These are phyloP conservation scores for Lentinula novae-zelandiae DNA, from an alignment of 1,284 basidiomycete genomes.

Conservation along the genomic window DNA sequence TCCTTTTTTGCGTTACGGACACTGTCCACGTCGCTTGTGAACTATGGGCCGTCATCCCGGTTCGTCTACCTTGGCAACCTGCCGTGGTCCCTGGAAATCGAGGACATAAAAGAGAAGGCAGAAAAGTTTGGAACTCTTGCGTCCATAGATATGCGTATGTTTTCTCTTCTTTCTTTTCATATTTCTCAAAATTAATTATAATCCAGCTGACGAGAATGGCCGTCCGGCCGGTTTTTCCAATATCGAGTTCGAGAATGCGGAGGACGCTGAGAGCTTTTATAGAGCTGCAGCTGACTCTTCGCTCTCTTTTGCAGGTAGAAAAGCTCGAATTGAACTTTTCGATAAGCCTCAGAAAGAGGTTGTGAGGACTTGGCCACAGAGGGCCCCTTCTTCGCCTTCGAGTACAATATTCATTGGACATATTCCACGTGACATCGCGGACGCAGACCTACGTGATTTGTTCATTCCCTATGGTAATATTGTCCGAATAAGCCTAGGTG, in stretches of 20 bases:
- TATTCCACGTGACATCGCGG: conserved; percentile 37
- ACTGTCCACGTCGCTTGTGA: conserved; percentile 1
- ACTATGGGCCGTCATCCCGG: not conserved
- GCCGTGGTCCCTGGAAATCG: conserved; percentile 3
- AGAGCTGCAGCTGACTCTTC: not conserved
- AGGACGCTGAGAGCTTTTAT: conserved; percentile 4
- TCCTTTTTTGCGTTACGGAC: not conserved
- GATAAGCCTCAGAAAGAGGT: conserved; percentile 1
- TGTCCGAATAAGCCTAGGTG: not conserved
- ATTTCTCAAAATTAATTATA: not conserved
- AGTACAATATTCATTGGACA: conserved; percentile 41
- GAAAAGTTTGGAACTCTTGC: conserved; percentile 7
- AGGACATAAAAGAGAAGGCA: conserved; percentile 8
- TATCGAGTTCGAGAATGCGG: not conserved
- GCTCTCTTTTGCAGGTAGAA: not conserved
- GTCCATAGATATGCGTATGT: conserved; percentile 8
- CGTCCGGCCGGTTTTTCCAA: conserved; percentile 7
- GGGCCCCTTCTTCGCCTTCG: conserved; percentile 16
- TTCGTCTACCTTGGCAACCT: conserved; percentile 10
- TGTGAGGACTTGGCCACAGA: not conserved
- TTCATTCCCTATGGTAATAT: not conserved
- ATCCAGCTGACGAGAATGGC: conserved; percentile 3
- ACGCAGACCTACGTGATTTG: conserved; percentile 32
- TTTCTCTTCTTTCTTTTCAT: not conserved
- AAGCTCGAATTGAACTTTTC: not conserved